Base-by-base conservation (phyloP, 169 alveolate species). In the Eimeria maxima region DNA sequence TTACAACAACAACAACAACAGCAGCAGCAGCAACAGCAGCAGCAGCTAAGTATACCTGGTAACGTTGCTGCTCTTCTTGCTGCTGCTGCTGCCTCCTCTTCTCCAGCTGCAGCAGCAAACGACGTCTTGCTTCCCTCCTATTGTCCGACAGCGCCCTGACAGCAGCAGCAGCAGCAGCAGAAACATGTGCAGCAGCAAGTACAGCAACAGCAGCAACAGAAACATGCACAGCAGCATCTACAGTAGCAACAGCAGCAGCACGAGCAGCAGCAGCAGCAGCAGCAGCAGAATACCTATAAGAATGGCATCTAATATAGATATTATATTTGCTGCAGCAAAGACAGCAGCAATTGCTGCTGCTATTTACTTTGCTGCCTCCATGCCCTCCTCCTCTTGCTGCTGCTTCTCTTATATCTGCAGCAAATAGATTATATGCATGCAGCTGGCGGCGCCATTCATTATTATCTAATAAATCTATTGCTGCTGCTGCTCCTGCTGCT, bases 401-500 rank as follows among this genome's bases (percentile, higher is more conserved):
- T 7, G 86, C 38, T n/a, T 74, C 86, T 3, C n/a, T 16, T 3
- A 74, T 60, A 44, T 74, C 86, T 13, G 86, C 86, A 74, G 86
- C 86, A 44, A 45, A 3, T 18, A 74, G 6, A 20, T 60, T 60
- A 33, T 38, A 74, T 20, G 13, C 13, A 55, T 38, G 86, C 50
- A 74, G 86, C 86, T 74, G 86, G 60, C 33, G 86, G 27, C 2
- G 60, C 86, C 86, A 74, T 38, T 33, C 57, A 44, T 55, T 5
- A 60, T 33, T 44, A 44, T 74, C 45, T n/a, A 74, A 38, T 45
- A 74, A 44, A 38, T 74, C 86, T 74, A 60, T 60, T 74, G 86
- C 86, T 74, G 86, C 57, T 74, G 86, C 60, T 74, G 86, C 86
- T 74, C 33, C 86, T 74, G 86, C 57, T 74, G 86, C 86, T 74